phyloP scores from a whole-genome alignment of 2,329 filamentous ascomycete genomes.

The Alternaria conjuncta region DNA sequence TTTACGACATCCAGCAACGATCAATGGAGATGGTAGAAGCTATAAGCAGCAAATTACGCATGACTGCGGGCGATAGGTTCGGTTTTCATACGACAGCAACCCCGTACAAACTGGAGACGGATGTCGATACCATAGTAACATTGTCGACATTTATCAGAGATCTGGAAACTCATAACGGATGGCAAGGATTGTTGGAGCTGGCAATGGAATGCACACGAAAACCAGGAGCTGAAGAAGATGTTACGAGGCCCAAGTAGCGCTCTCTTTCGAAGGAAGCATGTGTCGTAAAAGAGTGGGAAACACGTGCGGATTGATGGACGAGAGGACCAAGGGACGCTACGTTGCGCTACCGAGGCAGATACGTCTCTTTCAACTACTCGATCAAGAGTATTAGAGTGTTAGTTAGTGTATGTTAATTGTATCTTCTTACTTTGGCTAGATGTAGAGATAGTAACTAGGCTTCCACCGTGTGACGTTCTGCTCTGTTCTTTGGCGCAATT shows the following conservation, averaged over 20 bases:
- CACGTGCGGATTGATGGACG: background rate
- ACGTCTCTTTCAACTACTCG: background rate
- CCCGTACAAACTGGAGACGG: background rate
- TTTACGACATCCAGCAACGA: background rate
- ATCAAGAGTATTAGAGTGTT: fast-evolving
- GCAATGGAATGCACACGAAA: background rate
- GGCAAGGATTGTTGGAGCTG: background rate
- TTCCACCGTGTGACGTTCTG: background rate
- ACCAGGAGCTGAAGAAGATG: background rate
- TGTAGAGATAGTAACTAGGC: background rate
- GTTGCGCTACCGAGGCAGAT: background rate
- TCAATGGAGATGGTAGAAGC: background rate
- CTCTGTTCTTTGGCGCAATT: background rate
- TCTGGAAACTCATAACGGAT: background rate
- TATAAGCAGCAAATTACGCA: background rate
- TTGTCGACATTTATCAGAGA: background rate
- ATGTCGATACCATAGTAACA: background rate
- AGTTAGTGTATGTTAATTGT: background rate
- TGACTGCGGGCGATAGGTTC: background rate
- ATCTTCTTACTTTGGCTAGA: background rate
- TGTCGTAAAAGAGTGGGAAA: background rate
- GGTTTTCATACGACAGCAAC: fast-evolving
- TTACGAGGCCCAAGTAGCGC: background rate
- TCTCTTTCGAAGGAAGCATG: background rate
- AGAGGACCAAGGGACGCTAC: background rate